Base-by-base conservation (phyloP, 208 protist species). In the Trypanosoma platydactyli region DNA sequence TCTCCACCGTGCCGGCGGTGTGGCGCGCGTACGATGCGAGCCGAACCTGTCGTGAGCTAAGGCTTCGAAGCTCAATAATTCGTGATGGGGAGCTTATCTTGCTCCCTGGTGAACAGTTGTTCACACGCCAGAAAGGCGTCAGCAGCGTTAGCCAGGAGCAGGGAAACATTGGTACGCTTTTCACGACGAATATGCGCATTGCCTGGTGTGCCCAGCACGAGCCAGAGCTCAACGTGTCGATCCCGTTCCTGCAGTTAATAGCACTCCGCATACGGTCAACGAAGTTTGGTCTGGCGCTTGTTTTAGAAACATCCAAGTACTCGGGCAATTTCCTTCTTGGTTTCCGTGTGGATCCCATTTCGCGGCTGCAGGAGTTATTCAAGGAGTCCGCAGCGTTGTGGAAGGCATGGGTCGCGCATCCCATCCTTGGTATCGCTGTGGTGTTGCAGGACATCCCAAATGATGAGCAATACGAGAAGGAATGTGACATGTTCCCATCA, bases 11-110 rank as follows among this genome's bases (percentile, higher is more conserved):
- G 15, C 86, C 80, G 30, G 74, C 83, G 0, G 73, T 91, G 12
- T 94, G 86, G 86, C 76, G 84, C 25, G 95, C 97, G n/a, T 99
- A 99, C 81, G 93, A 98, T 49, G 87, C 91, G 16, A 89, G 86
- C 15, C 78, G 81, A 6, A 51, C 97, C 49, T 99, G 98, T 72
- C 88, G 98, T 18, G 97, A 99, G 57, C 52, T 99, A 42, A 97
- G 97, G 41, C 71, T 99, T 30, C 82, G 95, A 16, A 91, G 88
- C 16, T 87, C 93, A 7, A 84, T 98, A 25, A 80, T 99, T 18
- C 62, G 80, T 44, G 78, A 97, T 44, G 88, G 90, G 29, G 65
- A 94, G 55, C 67, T 99, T 24, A 44, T 93, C 4, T 56, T 98
- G 0, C 84, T 99, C 1, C 83, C 81, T 0, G 63, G 79, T 4